Evolutionary conservation across 179 eudicot genomes (phyloP).

Genomic region (Silene coronaria): DNA sequence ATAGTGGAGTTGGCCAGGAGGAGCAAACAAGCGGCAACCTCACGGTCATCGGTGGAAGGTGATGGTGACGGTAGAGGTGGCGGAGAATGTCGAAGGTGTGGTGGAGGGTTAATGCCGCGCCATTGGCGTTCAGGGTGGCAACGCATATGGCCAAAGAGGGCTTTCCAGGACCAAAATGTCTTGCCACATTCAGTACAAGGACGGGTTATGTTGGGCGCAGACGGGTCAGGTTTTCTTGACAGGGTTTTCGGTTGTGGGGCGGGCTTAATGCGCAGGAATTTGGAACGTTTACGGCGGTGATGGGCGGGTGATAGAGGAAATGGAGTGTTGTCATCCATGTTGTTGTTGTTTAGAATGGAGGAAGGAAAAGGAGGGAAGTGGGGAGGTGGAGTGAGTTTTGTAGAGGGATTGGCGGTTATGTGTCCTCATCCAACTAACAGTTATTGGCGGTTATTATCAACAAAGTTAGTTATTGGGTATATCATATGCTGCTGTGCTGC

Average conservation of each 20-base stretch:
- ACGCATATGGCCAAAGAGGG: constrained; percentile 93
- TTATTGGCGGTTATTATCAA: constrained; percentile 13
- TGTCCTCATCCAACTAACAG: constrained; percentile 9
- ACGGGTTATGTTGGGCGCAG: constrained; percentile 61
- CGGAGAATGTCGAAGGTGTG: constrained; percentile 31
- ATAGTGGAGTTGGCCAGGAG: constrained; percentile 36
- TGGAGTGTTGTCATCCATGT: not conserved
- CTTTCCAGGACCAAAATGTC: constrained; percentile 81
- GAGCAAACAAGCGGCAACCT: constrained; percentile 55
- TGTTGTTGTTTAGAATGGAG: not conserved
- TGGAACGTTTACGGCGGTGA: constrained; percentile 14
- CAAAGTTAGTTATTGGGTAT: constrained; percentile 11
- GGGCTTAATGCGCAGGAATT: constrained; percentile 16
- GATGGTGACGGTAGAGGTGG: not conserved
- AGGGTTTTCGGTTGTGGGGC: constrained; percentile 19
- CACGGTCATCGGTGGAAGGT: constrained; percentile 38
- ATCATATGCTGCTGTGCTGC: too few species aligned
- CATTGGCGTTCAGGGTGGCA: constrained; percentile 94
- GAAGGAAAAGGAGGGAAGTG: constrained; percentile 27
- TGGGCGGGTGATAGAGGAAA: constrained; percentile 11
- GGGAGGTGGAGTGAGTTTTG: constrained; percentile 21
- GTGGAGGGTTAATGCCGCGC: constrained; percentile 93
- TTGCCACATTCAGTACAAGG: constrained; percentile 89
- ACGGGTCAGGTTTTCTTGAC: constrained; percentile 47
- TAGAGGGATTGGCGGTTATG: constrained; percentile 24